A percentile compares a stretch with the other conserved stretches of the same genome.
Evolutionary conservation across 768 basidiomycete species (phyloP).

Genomic region (Auricularia heimuer): DNA sequence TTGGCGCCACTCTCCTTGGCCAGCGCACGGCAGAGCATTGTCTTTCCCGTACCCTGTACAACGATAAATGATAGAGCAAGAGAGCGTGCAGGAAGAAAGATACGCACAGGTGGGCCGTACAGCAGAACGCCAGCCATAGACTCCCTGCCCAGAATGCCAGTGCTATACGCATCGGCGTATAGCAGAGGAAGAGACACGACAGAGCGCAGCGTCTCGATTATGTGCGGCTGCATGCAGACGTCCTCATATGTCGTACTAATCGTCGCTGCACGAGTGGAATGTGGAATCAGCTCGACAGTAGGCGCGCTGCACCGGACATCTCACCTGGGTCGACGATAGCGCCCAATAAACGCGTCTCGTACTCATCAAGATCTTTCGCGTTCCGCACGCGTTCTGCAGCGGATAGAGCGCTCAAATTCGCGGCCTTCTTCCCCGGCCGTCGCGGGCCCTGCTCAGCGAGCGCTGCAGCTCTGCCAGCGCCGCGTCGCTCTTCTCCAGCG

Average conservation of each 20-base stretch:
- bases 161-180: not conserved
- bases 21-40: not conserved
- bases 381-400: not conserved
- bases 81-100: not conserved
- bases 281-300: not conserved
- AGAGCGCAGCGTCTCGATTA: not conserved
- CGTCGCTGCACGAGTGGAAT: not conserved
- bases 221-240: not conserved
- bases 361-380: not conserved
- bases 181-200: not conserved
- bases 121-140: not conserved
- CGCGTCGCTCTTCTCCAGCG: too few relatives aligned
- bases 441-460: not conserved
- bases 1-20: not conserved
- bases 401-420: not conserved
- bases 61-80: not conserved
- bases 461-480: not conserved
- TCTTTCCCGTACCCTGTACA: not conserved
- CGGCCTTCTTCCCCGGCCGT: not conserved
- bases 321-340: not conserved
- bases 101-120: not conserved
- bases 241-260: not conserved
- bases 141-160: not conserved
- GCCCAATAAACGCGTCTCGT: not conserved
- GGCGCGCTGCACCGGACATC: not conserved